Evolutionary conservation across 2,329 filamentous ascomycete genomes (phyloP), one percentile per base, ranked within the genome.

Genomic region (Westerdykella aurantiaca): DNA sequence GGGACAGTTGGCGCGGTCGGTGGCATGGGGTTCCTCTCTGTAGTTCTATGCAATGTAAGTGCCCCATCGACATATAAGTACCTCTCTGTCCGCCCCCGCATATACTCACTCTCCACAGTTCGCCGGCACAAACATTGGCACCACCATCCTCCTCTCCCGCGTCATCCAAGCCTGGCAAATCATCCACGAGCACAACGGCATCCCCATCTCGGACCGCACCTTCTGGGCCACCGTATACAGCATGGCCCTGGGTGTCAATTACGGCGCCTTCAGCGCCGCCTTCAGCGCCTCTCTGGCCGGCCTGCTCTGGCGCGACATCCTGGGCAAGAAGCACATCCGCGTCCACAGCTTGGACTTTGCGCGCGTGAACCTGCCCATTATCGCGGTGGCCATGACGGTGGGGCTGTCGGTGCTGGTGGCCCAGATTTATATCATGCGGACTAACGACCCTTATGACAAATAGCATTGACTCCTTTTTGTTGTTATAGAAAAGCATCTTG

Each of bases 161-260:
- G 76, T 87, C 6, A 78, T 88, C 10, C 84, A 88, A 58, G 69
- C 78, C 0, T 88, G 85, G 85, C 69, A 78, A 49, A 55, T 68
- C 1, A 85, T 88, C 34, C 80, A 83, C 50, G 43, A 57, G 0
- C 46, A 50, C 0, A 75, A 71, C 33, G 64, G 66, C 0, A 65
- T 61, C 1, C 63, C 72, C 1, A 83, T 88, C 39, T 76, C 70
- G 11, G 69, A 86, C 35, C 75, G 83, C 3, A 84, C 77, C 0
- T 86, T 86, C 58, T 87, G 83, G 83, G 84, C 77, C 0, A 85
- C 83, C 0, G 78, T 88, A 0, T 88, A 88, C 63, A 79, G 77
- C 61, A 85, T 88, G 82, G 84, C 84, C 0, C 67, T 88, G 0
- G 83, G 83, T 2, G 81, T 87, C 47, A 88, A 88, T 61, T 88